phyloP scores from a whole-genome alignment of 257 asterid species.

The Eucommia ulmoides region DNA sequence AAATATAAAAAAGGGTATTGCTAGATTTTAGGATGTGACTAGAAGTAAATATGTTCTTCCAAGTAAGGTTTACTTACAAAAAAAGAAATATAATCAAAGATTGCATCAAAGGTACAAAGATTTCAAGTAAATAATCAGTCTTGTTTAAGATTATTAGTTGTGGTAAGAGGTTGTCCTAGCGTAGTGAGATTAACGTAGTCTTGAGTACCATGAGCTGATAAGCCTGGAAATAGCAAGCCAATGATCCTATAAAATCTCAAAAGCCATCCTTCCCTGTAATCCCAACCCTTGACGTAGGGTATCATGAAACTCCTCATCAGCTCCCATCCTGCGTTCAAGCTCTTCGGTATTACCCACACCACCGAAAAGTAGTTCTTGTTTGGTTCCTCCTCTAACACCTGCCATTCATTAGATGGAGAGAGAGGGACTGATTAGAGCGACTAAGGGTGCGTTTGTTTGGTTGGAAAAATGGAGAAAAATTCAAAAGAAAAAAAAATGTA shows the following conservation, averaged over 20 bases:
- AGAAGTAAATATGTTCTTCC: not conserved
- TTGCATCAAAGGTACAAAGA: not conserved
- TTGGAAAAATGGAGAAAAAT: not conserved
- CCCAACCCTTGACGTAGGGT: slow-evolving; percentile 14
- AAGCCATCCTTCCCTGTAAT: slow-evolving; percentile 24
- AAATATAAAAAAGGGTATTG: not conserved
- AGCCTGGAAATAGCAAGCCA: slow-evolving; percentile 30
- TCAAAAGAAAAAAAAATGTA: not conserved
- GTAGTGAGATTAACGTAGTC: slow-evolving; percentile 40
- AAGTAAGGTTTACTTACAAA: not conserved
- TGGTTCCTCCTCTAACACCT: slow-evolving; percentile 36
- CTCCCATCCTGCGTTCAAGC: slow-evolving; percentile 48
- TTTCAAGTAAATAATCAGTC: not conserved
- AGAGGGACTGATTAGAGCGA: too few species aligned
- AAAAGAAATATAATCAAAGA: too few species aligned
- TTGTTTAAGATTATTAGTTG: not conserved
- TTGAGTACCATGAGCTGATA: slow-evolving; percentile 38
- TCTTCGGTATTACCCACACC: slow-evolving; percentile 12
- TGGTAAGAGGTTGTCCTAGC: slow-evolving; percentile 18
- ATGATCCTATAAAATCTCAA: slow-evolving; percentile 25
- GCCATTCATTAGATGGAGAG: not conserved
- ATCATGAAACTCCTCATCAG: slow-evolving; percentile 38
- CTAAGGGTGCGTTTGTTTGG: not conserved
- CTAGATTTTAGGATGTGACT: not conserved
- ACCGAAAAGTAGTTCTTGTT: slow-evolving; percentile 28